Evolutionary conservation across 768 basidiomycete species (phyloP), one percentile per base, ranked within the genome.

Genomic region (Termitomyces sp.): DNA sequence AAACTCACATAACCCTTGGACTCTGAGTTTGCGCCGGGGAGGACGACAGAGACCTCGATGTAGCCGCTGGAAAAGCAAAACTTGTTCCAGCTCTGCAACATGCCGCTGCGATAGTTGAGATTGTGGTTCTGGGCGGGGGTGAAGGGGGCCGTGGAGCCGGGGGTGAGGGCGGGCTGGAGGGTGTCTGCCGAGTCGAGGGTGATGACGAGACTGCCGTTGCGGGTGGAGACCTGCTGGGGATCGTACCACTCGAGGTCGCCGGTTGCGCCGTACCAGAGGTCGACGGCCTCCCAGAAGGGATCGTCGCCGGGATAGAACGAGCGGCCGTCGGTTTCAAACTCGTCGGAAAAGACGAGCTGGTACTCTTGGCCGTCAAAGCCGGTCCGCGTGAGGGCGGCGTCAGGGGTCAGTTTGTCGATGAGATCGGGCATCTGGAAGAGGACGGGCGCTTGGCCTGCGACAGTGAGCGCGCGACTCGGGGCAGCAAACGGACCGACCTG

Each of bases 11-110:
- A 82, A 29, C 80, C 80, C 59, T 69, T 62, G 3, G 84, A 78
- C 59, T 76, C 70, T 54, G 79, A 75, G 60, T 82, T 73, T 5
- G 82, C 77, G 0, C 87, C 87, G 0, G 87, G 87, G 5, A 89
- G 72, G 0, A 76, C 75, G 9, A 85, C 73, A 3, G 75, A 67
- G 18, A 87, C 83, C 74, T 93, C 92, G 59, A 94, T 81, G 70
- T 88, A 88, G 5, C 91, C 91, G 28, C 80, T 81, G 29, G 88
- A 84, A 66, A 92, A 92, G 70, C 89, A 94, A 66, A 94, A 86
- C 76, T 94, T 92, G 72, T 94, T 94, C 92, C 92, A 94, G 41
- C 82, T 83, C 72, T 93, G 90, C 4, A 94, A 73, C 90, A 93
- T 92, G 5, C 86, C 91, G 66, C 76, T 84, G 63, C 82, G 75